Base-by-base conservation (phyloP, 768 basidiomycete genomes). In the Tulasnella sp. region DNA sequence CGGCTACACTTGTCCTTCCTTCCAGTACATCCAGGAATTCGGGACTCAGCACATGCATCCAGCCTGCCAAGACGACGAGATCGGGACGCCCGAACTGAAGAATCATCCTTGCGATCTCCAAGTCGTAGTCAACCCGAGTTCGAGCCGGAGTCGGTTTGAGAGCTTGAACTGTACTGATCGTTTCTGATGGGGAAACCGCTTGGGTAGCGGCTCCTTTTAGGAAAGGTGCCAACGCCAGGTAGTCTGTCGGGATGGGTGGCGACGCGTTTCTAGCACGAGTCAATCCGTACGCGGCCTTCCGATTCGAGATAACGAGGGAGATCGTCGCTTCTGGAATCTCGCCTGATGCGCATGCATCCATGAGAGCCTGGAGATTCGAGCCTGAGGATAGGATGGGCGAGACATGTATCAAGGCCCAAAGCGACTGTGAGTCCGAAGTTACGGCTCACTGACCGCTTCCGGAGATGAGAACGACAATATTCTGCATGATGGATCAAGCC, bases 21-120 rank as follows among this genome's bases (percentile, higher is more conserved):
- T 77, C 74, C 52, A 89, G 69, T 30, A 82, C 75, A 19, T 88
- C 80, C 61, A 98, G 71, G 70, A 97, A 97, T 0, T 73, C 74
- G 54, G 88, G 84, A 60, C 85, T 83, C 61, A 97, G 78, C 66
- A 98, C 89, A 67, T 98, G 94, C 95, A 99, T 97, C 90, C 92
- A 99, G 0, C 96, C 96, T 0, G 95, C 96, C n/a, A 98, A 77
- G 5, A 98, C 88, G 50, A 98, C 80, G 24, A 95, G 70, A 71
- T 97, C 89, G 0, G 95, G 95, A 30, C 60, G 60, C n/a, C 58
- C 58, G 13, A 29, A 30, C 23, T 63, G 63, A 11, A 61, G 17
- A 3, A 91, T 82, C 54, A 82, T 77, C 30, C 78, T 73, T 7
- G 89, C 90, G 1, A 94, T 78, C 68, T 89, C 87, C 2, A 75